These are phyloP conservation scores for Pelargonium citronellum DNA, from an alignment of 441 rosid genomes.

Conservation along the genomic window DNA sequence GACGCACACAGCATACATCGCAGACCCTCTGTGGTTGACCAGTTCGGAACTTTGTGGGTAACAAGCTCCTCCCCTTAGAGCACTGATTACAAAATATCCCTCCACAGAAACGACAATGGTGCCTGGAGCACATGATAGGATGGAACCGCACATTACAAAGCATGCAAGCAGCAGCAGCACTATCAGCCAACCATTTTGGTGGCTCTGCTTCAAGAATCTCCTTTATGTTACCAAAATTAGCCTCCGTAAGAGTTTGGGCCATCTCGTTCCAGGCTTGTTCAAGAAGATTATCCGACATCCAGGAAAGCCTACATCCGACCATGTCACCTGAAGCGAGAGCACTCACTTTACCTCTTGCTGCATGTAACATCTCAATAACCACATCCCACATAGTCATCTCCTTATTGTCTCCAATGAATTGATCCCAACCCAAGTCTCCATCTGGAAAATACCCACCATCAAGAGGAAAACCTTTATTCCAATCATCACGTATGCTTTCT, in stretches of 20 bases:
- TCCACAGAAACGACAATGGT: slow-evolving; percentile 93
- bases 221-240: slow-evolving; percentile 35
- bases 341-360: slow-evolving; percentile 73
- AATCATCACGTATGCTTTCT: slow-evolving; percentile 56
- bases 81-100: slow-evolving; percentile 81
- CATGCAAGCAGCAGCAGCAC: slow-evolving; percentile 83
- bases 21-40: slow-evolving; percentile 90
- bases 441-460: slow-evolving; percentile 86
- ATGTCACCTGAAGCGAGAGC: slow-evolving; percentile 64
- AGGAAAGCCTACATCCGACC: slow-evolving; percentile 41
- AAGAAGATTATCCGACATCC: slow-evolving; percentile 60
- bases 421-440: slow-evolving; percentile 82
- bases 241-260: slow-evolving; percentile 89
- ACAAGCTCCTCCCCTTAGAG: slow-evolving; percentile 84
- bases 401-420: slow-evolving; percentile 47
- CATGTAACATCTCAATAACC: slow-evolving; percentile 70
- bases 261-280: slow-evolving; percentile 98
- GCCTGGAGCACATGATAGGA: slow-evolving; percentile 92
- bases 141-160: slow-evolving; percentile 78
- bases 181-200: slow-evolving; percentile 34
- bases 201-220: slow-evolving; percentile 36
- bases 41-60: slow-evolving; percentile 63
- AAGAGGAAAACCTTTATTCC: slow-evolving; percentile 43
- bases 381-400: slow-evolving; percentile 98
- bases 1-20: slow-evolving; percentile 86